These are phyloP conservation scores for Chytriomyces sp. DNA, from an alignment of 192 early-diverging fungal genomes.

Conservation along the genomic window DNA sequence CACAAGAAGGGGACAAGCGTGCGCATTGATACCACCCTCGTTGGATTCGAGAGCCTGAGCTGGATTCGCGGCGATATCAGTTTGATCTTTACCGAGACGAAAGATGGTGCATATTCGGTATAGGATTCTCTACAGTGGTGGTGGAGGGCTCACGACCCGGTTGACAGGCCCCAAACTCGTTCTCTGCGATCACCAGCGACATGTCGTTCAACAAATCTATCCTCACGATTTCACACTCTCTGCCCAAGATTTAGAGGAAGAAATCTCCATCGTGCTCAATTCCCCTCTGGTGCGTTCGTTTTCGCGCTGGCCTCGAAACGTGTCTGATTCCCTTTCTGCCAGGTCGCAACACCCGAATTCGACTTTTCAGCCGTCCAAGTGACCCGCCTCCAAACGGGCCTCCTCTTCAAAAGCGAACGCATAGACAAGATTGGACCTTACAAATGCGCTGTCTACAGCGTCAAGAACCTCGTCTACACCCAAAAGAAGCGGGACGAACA, in stretches of 20 bases:
- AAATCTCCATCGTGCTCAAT: slow-evolving; percentile 50
- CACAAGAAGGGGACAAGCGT: slow-evolving; percentile 47
- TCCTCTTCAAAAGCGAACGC: slow-evolving; percentile 48
- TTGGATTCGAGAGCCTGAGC: slow-evolving; percentile 54
- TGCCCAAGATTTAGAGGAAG: slow-evolving; percentile 45
- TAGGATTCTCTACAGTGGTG: background rate
- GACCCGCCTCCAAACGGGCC: slow-evolving; percentile 45
- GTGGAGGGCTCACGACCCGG: background rate
- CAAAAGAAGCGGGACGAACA: slow-evolving; percentile 45
- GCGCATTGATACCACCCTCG: slow-evolving; percentile 56
- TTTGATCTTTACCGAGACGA: slow-evolving; percentile 46
- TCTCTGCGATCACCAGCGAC: slow-evolving; percentile 49
- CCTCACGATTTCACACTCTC: slow-evolving; percentile 45
- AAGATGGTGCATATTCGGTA: background rate
- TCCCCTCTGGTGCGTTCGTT: background rate
- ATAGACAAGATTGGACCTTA: slow-evolving; percentile 45
- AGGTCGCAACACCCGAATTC: slow-evolving; percentile 44
- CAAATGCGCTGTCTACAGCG: slow-evolving; percentile 48
- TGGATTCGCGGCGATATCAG: slow-evolving; percentile 58
- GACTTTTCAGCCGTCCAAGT: slow-evolving; percentile 39
- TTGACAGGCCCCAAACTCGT: slow-evolving; percentile 37
- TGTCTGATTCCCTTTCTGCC: slow-evolving; percentile 3
- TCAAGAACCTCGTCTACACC: slow-evolving; percentile 38
- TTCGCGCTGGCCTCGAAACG: background rate
- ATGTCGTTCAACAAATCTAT: slow-evolving; percentile 48